Evolutionary conservation across 2,329 filamentous ascomycete species (phyloP).

Genomic region (Alternaria angustiovoidea): DNA sequence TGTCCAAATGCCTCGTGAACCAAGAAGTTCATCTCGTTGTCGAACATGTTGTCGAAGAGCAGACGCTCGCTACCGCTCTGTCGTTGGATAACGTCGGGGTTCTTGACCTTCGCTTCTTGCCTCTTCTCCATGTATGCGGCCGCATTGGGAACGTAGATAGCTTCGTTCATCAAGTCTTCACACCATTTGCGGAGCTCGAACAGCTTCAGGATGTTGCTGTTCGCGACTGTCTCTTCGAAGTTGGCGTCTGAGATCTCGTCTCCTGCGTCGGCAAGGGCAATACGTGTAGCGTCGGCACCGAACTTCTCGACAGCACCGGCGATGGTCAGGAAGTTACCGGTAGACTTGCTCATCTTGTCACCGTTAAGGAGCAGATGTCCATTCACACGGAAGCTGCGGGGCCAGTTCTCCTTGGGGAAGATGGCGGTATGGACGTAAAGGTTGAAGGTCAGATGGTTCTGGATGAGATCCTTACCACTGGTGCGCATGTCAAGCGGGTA

Average conservation of each 20-base stretch:
- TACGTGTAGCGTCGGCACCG: conserved; percentile 88
- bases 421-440: conserved; percentile 92
- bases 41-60: conserved; percentile 88
- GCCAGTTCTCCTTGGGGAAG: conserved; percentile 90
- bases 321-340: conserved; percentile 95
- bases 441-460: conserved; percentile 95
- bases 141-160: conserved; percentile 53
- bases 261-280: conserved; percentile 92
- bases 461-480: conserved; percentile 76
- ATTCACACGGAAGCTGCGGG: conserved; percentile 83
- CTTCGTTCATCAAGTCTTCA: conserved; percentile 79
- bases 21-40: conserved; percentile 88
- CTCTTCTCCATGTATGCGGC: conserved; percentile 54
- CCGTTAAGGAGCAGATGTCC: conserved; percentile 94
- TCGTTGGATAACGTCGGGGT: conserved; percentile 70
- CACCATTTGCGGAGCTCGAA: conserved; percentile 89
- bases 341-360: conserved; percentile 98
- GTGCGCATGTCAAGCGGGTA: conserved; percentile 90
- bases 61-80: conserved; percentile 69
- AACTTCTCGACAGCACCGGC: conserved; percentile 88
- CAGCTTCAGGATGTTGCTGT: conserved; percentile 87
- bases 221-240: conserved; percentile 94
- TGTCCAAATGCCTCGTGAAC: conserved; percentile 80
- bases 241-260: conserved; percentile 96
- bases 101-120: conserved; percentile 56